Base-by-base conservation (phyloP, 805 yeast genomes). In the Saturnispora bothae region DNA sequence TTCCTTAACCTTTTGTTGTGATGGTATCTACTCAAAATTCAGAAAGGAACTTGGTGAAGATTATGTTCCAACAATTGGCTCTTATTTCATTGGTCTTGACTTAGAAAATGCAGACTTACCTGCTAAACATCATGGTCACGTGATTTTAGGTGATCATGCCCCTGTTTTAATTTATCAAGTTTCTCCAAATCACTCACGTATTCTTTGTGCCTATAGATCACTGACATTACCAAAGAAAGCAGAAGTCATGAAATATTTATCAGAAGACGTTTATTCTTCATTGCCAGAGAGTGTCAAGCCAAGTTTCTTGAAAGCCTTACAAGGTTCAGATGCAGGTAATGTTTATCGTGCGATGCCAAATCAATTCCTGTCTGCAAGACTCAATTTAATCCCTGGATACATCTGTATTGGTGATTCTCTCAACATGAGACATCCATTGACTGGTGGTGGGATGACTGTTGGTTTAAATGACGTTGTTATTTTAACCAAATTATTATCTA, bases 381-480 rank as follows among this genome's bases (percentile, higher is more conserved):
- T 68, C 36, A 88, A 85, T 54, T 65, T 65, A 22, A 67, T 73
- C 31, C 78, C 76, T 9, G 98, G 98, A 10, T 63, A 85, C 33
- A 66, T 92, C 27, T 69, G 89, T 48, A 55, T 92, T 26, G 98
- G 98, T 34, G 98, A 92, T 57, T 83, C 98, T 2, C 68, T 88
- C 49, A 92, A 92, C 59, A 92, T 92, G 96, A 73, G 98, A 57
- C 98, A 92, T 57, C 98, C 98, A 20, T 71, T 92, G 44, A 92
- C 97, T 1, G 98, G 98, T 38, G 98, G 98, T 46, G 98, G 98
- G 44, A 92, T 92, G 98, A 86, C 97, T 19, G 98, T 92, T 31
- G 96, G 96, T 2, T 65, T 92, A 43, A 83, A 78, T 54, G 98
- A 92, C 59, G 83, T 84, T 4, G 80, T 71, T 0, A 55, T 82